These are phyloP conservation scores for Canariomyces notabilis DNA, from an alignment of 2,329 filamentous ascomycete species.

Conservation along the genomic window DNA sequence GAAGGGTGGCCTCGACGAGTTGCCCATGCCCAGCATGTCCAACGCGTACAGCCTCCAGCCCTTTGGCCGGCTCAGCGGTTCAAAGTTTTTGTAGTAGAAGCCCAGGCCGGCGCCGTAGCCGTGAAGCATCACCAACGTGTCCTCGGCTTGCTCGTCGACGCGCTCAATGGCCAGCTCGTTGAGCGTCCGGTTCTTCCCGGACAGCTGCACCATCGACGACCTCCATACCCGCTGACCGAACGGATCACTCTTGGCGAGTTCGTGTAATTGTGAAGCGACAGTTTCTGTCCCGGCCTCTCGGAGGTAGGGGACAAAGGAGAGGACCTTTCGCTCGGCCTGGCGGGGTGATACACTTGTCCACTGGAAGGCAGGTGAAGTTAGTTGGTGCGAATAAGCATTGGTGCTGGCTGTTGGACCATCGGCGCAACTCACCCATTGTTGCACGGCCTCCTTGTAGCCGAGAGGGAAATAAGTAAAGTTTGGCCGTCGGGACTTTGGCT, in stretches of 20 bases:
- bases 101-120: slow-evolving; percentile 94
- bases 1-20: slow-evolving; percentile 79
- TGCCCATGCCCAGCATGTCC: slow-evolving; percentile 94
- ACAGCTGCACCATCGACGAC: slow-evolving; percentile 75
- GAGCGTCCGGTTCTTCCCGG: slow-evolving; percentile 78
- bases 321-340: slow-evolving; percentile 79
- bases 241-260: slow-evolving; percentile 56
- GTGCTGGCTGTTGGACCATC: too few species aligned
- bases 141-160: slow-evolving; percentile 69
- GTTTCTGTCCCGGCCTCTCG: slow-evolving; percentile 58
- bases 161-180: slow-evolving; percentile 93
- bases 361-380: slow-evolving; percentile 43
- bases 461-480: slow-evolving; percentile 70
- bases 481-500: slow-evolving; percentile 24
- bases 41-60: slow-evolving; percentile 90
- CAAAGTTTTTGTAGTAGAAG: slow-evolving; percentile 98
- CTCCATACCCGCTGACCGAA: slow-evolving; percentile 82
- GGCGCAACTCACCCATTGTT: slow-evolving; percentile 71
- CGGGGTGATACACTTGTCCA: slow-evolving; percentile 82
- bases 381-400: too few species aligned
- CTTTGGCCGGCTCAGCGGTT: slow-evolving; percentile 69
- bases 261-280: slow-evolving; percentile 34
- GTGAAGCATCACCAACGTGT: slow-evolving; percentile 92
- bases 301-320: slow-evolving; percentile 80
- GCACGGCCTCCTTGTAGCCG: slow-evolving; percentile 84